Evolutionary conservation across 768 basidiomycete species (phyloP).

Genomic region (Antrodiella citrinella): DNA sequence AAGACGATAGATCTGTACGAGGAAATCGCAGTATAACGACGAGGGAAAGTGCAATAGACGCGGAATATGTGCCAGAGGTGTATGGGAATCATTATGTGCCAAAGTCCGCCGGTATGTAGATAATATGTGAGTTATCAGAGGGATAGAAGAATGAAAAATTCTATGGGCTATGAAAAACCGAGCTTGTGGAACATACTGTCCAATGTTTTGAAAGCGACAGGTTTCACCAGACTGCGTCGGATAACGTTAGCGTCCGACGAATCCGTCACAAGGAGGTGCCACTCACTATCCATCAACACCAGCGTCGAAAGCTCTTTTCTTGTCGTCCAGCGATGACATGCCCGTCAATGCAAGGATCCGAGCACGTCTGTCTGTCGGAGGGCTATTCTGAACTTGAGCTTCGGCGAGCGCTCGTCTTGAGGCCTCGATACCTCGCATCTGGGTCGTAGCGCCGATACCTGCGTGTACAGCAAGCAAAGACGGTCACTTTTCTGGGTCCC

Average conservation of each 20-base stretch:
- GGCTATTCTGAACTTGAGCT: constrained; percentile 9
- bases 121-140: neutral
- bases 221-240: constrained; percentile 73
- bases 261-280: neutral
- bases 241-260: constrained; percentile 1
- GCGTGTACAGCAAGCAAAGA: neutral
- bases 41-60: neutral
- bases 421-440: constrained; percentile 73
- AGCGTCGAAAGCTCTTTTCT: constrained; percentile 81
- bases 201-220: constrained; percentile 88
- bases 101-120: neutral
- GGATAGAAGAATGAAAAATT: neutral
- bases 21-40: neutral
- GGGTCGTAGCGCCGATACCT: constrained; percentile 78
- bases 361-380: constrained; percentile 22
- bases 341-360: constrained; percentile 87
- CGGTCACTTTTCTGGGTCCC: neutral
- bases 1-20: neutral
- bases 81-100: neutral
- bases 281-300: constrained; percentile 95
- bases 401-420: constrained; percentile 18
- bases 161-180: constrained; percentile 34
- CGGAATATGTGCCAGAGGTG: neutral
- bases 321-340: constrained; percentile 90
- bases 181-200: constrained; percentile 77